A percentile compares a stretch with the other conserved stretches of the same genome.
Evolutionary conservation across 345 rosid species (phyloP).

Genomic region (Salix exigua): DNA sequence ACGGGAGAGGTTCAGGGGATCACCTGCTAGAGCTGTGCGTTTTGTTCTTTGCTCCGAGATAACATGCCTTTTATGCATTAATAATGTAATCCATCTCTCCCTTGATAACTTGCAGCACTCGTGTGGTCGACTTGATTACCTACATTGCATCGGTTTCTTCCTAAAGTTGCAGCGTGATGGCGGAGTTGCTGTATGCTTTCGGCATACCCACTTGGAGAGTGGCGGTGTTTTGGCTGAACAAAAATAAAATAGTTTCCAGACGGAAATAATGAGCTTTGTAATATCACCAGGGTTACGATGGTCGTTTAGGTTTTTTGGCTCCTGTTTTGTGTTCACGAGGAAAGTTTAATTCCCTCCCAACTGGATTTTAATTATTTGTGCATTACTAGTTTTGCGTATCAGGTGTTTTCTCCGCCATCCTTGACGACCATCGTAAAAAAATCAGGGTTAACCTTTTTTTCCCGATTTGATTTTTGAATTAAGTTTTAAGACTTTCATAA

Average conservation of each 20-base stretch:
- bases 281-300: neutral
- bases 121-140: conserved; percentile 21
- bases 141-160: conserved; percentile 5
- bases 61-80: neutral
- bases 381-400: neutral
- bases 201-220: neutral
- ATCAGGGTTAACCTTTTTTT: no score
- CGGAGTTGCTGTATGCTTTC: neutral
- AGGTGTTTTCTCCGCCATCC: neutral
- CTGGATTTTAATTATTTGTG: neutral
- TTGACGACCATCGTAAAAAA: no score
- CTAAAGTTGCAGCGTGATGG: neutral
- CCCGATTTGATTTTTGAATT: no score
- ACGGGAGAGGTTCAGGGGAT: no score
- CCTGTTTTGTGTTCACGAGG: neutral
- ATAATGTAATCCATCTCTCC: neutral
- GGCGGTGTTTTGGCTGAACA: neutral
- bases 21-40: neutral
- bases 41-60: neutral
- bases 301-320: neutral
- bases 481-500: no score
- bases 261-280: neutral
- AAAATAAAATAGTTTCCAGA: neutral
- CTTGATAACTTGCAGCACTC: conserved; percentile 19
- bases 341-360: neutral